Base-by-base conservation (phyloP, 2,329 filamentous ascomycete genomes). In the Cryphonectria radicalis region DNA sequence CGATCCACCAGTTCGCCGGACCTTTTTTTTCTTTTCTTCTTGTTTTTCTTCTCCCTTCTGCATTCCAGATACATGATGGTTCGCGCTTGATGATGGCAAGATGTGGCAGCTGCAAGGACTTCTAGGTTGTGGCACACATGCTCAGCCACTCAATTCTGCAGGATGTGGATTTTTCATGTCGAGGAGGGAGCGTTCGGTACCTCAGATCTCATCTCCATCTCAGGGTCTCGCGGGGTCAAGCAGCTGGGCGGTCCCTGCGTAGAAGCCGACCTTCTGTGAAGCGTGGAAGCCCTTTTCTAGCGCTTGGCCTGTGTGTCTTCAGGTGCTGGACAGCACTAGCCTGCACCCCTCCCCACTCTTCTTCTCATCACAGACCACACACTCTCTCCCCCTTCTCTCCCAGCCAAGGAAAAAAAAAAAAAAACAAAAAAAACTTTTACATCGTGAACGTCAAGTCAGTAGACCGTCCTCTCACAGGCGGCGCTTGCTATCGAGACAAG, bases 231-330 rank as follows among this genome's bases (percentile, higher is more conserved):
- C 60, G 60, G 63, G 62, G 53, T 66, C 10, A 13, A 43, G 43
- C 19, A 63, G 19, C 32, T 32, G 63, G 25, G 25, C 28, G 63
- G 40, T 65, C 43, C 40, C 40, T 62, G 42, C 28, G 43, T 14
- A 50, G 63, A 50, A 35, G 40, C 42, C 19, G 28, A 28, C 17
- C 25, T 40, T 53, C 63, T 63, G 17, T 40, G 17, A 14, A 11
- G 37, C 62, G 37, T 43, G 42, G 79, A 81, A 82, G 72, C 70
- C 71, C 74, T 81, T 50, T 22, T 80, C 79, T 77, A 80, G 76
- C 75, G 76, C 68, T 10, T 73, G 73, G 74, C 43, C 73, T 66
- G 74, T 74, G 75, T 73, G 17, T 53, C n/a, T 50, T 50, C n/a
- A 28, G n/a, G 53, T 28, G 53, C 53, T 55, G 25, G 53, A 28